phyloP scores from a whole-genome alignment of 140 eudicot species.

The Ambrosia hybrid region DNA sequence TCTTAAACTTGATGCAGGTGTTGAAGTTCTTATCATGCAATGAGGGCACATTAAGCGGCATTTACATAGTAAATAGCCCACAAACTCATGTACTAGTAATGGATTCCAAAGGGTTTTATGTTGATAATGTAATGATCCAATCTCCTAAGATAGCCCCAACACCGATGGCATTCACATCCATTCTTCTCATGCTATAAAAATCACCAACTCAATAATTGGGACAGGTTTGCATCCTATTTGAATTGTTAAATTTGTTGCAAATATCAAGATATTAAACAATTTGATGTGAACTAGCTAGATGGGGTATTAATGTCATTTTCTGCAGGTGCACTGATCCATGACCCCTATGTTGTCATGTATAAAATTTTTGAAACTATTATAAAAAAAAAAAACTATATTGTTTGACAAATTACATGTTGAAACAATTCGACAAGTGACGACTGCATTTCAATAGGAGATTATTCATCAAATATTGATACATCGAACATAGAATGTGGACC shows the following conservation, averaged over 20 bases:
- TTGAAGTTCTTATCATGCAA: slow-evolving; percentile 57
- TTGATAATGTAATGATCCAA: slow-evolving; percentile 39
- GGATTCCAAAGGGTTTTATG: slow-evolving; percentile 34
- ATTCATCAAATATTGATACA: slow-evolving; percentile 46
- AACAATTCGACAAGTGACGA: slow-evolving; percentile 58
- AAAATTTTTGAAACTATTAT: not conserved
- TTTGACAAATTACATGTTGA: not conserved
- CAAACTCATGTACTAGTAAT: slow-evolving; percentile 55
- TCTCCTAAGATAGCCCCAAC: slow-evolving; percentile 69
- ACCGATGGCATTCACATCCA: slow-evolving; percentile 86
- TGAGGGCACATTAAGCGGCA: slow-evolving; percentile 40
- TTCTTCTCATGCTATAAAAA: slow-evolving; percentile 37
- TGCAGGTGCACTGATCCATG: no score
- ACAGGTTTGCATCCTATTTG: slow-evolving; percentile 35
- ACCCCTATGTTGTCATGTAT: not conserved
- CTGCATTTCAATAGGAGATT: slow-evolving; percentile 68
- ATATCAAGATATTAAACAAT: not conserved
- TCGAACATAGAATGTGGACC: slow-evolving; percentile 65
- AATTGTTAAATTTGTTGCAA: not conserved
- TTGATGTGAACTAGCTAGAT: no score
- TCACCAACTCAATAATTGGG: slow-evolving; percentile 44
- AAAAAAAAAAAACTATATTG: not conserved
- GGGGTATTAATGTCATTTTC: no score
- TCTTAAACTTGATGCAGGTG: slow-evolving; percentile 29
- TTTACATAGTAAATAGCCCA: slow-evolving; percentile 51